phyloP scores from a whole-genome alignment of 2,329 filamentous ascomycete species.

The Colletotrichum zoysiae region DNA sequence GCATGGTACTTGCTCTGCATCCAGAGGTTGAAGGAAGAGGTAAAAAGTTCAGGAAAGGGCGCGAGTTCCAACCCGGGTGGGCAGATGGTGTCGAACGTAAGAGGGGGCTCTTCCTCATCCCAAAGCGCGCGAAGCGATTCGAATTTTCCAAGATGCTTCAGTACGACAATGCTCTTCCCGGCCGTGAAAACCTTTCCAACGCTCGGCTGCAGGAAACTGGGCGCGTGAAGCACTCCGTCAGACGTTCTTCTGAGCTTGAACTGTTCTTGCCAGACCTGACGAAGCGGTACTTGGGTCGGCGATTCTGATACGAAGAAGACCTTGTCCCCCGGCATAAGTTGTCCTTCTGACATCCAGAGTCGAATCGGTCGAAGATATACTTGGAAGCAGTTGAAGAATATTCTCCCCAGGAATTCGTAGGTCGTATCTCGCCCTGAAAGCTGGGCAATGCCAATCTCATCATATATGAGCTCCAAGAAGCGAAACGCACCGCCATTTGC shows the following conservation, averaged over 20 bases:
- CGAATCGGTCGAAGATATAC: slow-evolving; percentile 85
- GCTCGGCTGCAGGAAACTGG: slow-evolving; percentile 79
- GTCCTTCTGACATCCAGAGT: slow-evolving; percentile 86
- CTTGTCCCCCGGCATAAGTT: slow-evolving; percentile 73
- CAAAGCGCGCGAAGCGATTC: slow-evolving; percentile 50
- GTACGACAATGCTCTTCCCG: slow-evolving; percentile 88
- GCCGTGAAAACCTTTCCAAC: slow-evolving; percentile 83
- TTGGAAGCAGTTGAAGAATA: slow-evolving; percentile 86
- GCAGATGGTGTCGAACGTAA: slow-evolving; percentile 72
- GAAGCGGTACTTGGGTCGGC: slow-evolving; percentile 66
- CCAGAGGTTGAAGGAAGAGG: slow-evolving; percentile 78
- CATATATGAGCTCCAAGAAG: slow-evolving; percentile 84
- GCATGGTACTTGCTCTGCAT: slow-evolving; percentile 80
- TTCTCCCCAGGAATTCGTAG: slow-evolving; percentile 73
- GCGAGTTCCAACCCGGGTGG: slow-evolving; percentile 62
- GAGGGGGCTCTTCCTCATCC: slow-evolving; percentile 55
- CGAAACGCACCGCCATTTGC: slow-evolving; percentile 70
- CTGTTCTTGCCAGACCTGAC: slow-evolving; percentile 81
- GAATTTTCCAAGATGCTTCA: slow-evolving; percentile 77
- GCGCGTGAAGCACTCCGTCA: slow-evolving; percentile 74
- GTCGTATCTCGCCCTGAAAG: slow-evolving; percentile 72
- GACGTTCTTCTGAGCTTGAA: slow-evolving; percentile 75
- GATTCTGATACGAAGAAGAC: slow-evolving; percentile 78
- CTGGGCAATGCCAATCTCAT: slow-evolving; percentile 77
- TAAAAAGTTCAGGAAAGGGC: slow-evolving; percentile 82